Percentiles rank a stretch among this genome's conserved stretches.
These are phyloP conservation scores for Periconia sp. DNA, from an alignment of 2,329 filamentous ascomycete genomes.

Conservation along the genomic window DNA sequence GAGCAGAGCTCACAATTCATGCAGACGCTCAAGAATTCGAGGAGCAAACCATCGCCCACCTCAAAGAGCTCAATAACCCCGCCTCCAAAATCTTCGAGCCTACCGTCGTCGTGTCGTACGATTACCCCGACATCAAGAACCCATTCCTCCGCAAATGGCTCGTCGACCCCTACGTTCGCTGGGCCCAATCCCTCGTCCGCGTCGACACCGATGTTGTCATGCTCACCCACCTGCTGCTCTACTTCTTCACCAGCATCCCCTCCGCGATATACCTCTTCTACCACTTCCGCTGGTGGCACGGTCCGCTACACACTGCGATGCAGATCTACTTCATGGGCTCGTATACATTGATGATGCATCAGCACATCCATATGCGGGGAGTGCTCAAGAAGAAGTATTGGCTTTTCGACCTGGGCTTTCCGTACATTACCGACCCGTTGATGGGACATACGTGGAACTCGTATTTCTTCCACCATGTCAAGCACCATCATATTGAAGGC, in stretches of 20 bases:
- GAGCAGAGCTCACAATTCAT: not conserved
- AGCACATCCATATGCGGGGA: constrained; percentile 81
- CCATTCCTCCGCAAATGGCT: constrained; percentile 51
- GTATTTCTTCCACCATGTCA: constrained; percentile 86
- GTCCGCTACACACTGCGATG: constrained; percentile 68
- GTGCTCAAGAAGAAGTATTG: constrained; percentile 64
- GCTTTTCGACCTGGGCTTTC: constrained; percentile 69
- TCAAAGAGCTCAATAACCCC: constrained; percentile 59
- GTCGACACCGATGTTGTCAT: constrained; percentile 77
- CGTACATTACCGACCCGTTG: constrained; percentile 75
- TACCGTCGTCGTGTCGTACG: constrained; percentile 61
- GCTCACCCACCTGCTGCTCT: constrained; percentile 76
- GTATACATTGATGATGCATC: constrained; percentile 83
- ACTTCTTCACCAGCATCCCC: constrained; percentile 72
- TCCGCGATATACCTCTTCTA: constrained; percentile 70
- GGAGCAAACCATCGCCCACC: constrained; percentile 48
- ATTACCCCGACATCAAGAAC: constrained; percentile 53
- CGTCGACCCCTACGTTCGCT: constrained; percentile 65
- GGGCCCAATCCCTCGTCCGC: constrained; percentile 65
- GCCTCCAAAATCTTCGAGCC: constrained; percentile 57
- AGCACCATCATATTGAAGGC: constrained; percentile 83
- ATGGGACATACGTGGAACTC: constrained; percentile 87
- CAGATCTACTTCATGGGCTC: constrained; percentile 72
- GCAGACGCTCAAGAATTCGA: constrained; percentile 37
- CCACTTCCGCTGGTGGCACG: constrained; percentile 72